Evolutionary conservation across 2,329 filamentous ascomycete genomes (phyloP).

Genomic region (Raffaelea albimanens): DNA sequence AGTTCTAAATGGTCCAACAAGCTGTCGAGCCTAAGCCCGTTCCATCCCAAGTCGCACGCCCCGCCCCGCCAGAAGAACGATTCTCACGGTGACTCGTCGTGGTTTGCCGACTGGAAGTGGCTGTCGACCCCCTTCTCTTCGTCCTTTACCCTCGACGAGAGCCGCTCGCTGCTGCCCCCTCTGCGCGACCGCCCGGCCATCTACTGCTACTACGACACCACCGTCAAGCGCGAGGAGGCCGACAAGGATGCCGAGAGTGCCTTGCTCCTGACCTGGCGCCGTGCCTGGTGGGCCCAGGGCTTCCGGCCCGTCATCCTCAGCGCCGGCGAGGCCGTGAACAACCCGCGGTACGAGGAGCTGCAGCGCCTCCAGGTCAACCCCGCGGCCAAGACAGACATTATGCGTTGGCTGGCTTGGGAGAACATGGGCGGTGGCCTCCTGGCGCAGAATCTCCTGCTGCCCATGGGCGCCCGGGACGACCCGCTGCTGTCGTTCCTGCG

Average conservation of each 20-base stretch:
- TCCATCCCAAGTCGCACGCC: constrained; percentile 59
- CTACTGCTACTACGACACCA: constrained; percentile 84
- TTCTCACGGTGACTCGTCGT: constrained; percentile 66
- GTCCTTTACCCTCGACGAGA: constrained; percentile 68
- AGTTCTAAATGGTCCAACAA: constrained; percentile 29
- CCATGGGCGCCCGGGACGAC: constrained; percentile 72
- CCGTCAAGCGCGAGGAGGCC: constrained; percentile 49
- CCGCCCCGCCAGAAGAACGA: constrained; percentile 70
- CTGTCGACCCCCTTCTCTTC: constrained; percentile 76
- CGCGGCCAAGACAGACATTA: constrained; percentile 58
- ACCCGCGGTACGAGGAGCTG: constrained; percentile 66
- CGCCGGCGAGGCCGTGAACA: constrained; percentile 70
- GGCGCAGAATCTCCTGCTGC: constrained; percentile 68
- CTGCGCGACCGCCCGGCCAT: constrained; percentile 60
- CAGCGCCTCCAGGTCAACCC: constrained; percentile 53
- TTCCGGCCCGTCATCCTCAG: constrained; percentile 79
- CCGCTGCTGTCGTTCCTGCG: constrained; percentile 62
- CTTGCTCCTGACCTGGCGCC: constrained; percentile 76
- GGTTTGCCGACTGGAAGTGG: constrained; percentile 89
- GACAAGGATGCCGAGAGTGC: constrained; percentile 65
- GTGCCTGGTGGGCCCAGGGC: constrained; percentile 92
- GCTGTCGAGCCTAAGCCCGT: constrained; percentile 47
- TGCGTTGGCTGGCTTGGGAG: constrained; percentile 88
- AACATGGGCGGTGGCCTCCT: constrained; percentile 80
- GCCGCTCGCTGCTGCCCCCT: constrained; percentile 73